A percentile compares a stretch with the other conserved stretches of the same genome.
phyloP scores from a whole-genome alignment of 345 rosid species.

The Eucalyptus paniculata region DNA sequence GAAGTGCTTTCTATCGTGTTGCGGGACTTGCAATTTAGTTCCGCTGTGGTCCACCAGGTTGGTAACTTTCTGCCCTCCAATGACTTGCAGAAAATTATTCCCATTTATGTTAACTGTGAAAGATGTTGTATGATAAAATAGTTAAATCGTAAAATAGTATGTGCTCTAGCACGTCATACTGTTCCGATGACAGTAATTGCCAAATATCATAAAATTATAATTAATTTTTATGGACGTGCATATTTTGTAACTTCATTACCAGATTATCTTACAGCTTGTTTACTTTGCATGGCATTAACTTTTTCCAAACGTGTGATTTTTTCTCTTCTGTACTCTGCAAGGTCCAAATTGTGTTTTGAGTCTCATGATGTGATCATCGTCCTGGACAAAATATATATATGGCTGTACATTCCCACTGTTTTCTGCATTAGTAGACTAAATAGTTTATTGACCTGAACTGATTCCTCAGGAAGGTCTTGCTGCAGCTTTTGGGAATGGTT shows the following conservation, averaged over 20 bases:
- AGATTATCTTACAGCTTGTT: not conserved
- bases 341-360: not conserved
- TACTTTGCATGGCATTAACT: not conserved
- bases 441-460: not conserved
- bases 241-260: not conserved
- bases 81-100: not conserved
- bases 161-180: not conserved
- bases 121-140: not conserved
- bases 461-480: constrained; percentile 73
- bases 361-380: not conserved
- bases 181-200: not conserved
- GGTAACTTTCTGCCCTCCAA: not conserved
- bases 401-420: not conserved
- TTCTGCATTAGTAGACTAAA: not conserved
- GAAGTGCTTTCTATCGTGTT: constrained; percentile 64
- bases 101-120: not conserved
- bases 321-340: not conserved
- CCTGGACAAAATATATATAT: not conserved
- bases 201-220: not conserved
- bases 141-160: not conserved
- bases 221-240: not conserved
- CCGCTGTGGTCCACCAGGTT: constrained; percentile 95
- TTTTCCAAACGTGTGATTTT: not conserved
- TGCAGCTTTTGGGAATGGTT: constrained; percentile 87
- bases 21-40: constrained; percentile 62